Conservation (phyloP, 345 rosid species). For the Lepidium didymum region DNA sequence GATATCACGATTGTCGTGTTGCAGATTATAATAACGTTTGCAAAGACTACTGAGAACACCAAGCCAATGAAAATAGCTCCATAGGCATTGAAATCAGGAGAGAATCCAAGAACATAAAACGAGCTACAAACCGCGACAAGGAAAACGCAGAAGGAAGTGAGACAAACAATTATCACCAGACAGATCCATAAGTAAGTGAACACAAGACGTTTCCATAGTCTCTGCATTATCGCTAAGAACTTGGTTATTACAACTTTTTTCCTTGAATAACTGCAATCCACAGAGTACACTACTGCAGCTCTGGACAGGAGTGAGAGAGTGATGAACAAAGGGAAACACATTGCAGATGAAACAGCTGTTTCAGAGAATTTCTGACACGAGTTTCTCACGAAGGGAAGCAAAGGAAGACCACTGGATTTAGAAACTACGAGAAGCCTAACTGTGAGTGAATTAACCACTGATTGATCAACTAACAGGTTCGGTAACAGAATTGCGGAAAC, state of each 20-base stretch:
- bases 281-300: constrained; percentile 75
- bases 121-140: constrained; percentile 51
- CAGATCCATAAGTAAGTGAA: constrained; percentile 67
- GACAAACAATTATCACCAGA: constrained; percentile 49
- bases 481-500: constrained; percentile 65
- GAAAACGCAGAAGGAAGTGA: constrained; percentile 56
- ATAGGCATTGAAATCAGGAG: constrained; percentile 49
- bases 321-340: constrained; percentile 72
- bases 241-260: constrained; percentile 38
- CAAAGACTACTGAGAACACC: constrained; percentile 77
- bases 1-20: constrained; percentile 63
- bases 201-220: constrained; percentile 62
- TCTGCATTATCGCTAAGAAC: constrained; percentile 41
- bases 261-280: constrained; percentile 70
- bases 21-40: constrained; percentile 63
- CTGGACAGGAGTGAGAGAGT: constrained; percentile 56
- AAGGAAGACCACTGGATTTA: constrained; percentile 66
- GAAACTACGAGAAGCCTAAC: constrained; percentile 58
- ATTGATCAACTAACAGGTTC: constrained; percentile 60
- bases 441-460: constrained; percentile 50
- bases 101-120: constrained; percentile 44
- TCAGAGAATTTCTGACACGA: constrained; percentile 65
- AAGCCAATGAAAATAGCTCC: constrained; percentile 49
- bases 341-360: constrained; percentile 51
- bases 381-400: constrained; percentile 52